Percentiles rank a stretch among this genome's conserved stretches.
Conservation (phyloP, 352 stramenopile genomes). For the Stephanocyclus meneghinianus region DNA sequence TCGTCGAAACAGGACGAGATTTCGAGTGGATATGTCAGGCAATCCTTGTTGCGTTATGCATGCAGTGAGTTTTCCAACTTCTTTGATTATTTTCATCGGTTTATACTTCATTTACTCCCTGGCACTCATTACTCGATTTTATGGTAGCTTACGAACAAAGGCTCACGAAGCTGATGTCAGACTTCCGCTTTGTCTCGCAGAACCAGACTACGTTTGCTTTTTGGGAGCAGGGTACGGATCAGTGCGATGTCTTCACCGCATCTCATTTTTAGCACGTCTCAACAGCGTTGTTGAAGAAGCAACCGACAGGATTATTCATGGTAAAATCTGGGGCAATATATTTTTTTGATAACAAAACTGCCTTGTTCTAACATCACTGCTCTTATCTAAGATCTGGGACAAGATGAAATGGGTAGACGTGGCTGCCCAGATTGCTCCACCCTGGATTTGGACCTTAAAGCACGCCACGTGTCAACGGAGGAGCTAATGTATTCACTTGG, state of each 20-base stretch:
- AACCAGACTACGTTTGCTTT: slow-evolving; percentile 67
- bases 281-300: slow-evolving; percentile 72
- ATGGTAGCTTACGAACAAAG: slow-evolving; percentile 58
- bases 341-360: background rate
- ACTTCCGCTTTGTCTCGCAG: slow-evolving; percentile 73
- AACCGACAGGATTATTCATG: slow-evolving; percentile 66
- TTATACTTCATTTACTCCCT: background rate
- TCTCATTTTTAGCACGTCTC: slow-evolving; percentile 75
- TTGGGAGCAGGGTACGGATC: slow-evolving; percentile 62
- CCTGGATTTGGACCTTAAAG: slow-evolving; percentile 78
- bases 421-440: slow-evolving; percentile 73
- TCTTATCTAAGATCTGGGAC: slow-evolving; percentile 48
- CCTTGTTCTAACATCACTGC: background rate
- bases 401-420: slow-evolving; percentile 73
- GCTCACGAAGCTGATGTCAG: slow-evolving; percentile 69
- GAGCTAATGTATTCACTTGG: slow-evolving; percentile 66
- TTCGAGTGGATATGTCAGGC: slow-evolving; percentile 73
- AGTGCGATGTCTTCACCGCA: slow-evolving; percentile 70
- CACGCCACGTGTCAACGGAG: slow-evolving; percentile 71
- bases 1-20: slow-evolving; percentile 52
- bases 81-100: background rate
- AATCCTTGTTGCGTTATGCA: slow-evolving; percentile 59
- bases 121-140: background rate
- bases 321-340: slow-evolving; percentile 31
- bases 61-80: slow-evolving; percentile 44